Evolutionary conservation across 2,329 filamentous ascomycete species (phyloP), one percentile per base, ranked within the genome.

Genomic region (Aspergillus aculeatinus): DNA sequence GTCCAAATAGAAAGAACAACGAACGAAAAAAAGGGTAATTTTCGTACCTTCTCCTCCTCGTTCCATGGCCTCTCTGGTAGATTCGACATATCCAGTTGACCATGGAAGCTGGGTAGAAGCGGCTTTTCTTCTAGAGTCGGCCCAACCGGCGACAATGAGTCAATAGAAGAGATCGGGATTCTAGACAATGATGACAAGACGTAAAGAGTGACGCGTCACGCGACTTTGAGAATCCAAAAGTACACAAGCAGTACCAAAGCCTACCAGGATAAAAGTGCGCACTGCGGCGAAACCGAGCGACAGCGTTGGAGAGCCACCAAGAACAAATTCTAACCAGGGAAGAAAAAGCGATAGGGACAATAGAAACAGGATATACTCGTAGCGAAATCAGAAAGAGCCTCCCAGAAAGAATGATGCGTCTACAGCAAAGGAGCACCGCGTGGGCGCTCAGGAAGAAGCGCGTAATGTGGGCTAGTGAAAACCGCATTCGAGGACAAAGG

Each of bases 1-100:
- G 42, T 29, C n/a, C 2, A 23, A 21, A n/a, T 16, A 33, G 21
- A 33, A 12, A 6, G 48, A 29, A 42, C 2, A 25, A 33, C 39
- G 31, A 11, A 16, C 7, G 21, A 48, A 16, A 14, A 39, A n/a
- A 27, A n/a, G 47, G 5, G 14, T 27, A 5, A 27, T 7, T 19
- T 48, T 52, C 69, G 60, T 77, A 79, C 77, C 76, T 76, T 79
- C 73, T 79, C 77, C 70, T 78, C 76, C 70, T 79, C 77, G 35
- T 74, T 74, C 77, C 77, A 79, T 71, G 72, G 72, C 65, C 69
- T 75, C 65, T 78, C 77, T 59, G 71, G 64, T 75, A 67, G 70
- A 72, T 72, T 75, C 72, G 77, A 79, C 77, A 79, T 79, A 68
- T 77, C 75, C 76, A 70, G 67, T 54, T 60, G 63, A 70, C 68